Percentiles rank a stretch among this genome's conserved stretches.
Conservation (phyloP, 345 rosid species). For the Arabidopsis thaliana region TAIR10.1 NC_003075.7:8533001-8533500, state of each 20-base stretch:
- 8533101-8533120: slow-evolving; percentile 54
- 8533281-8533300: slow-evolving; percentile 50
- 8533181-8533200: slow-evolving; percentile 58
- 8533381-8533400: slow-evolving; percentile 89
- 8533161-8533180: slow-evolving; percentile 46
- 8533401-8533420: slow-evolving; percentile 83
- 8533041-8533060: not conserved
- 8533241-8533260: not conserved
- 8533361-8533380: slow-evolving; percentile 78
- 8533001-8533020: not conserved
- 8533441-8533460: slow-evolving; percentile 28
- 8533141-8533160: slow-evolving; percentile 47
- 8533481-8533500: slow-evolving; percentile 19
- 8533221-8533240: slow-evolving; percentile 25
- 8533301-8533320: slow-evolving; percentile 77
- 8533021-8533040: not conserved
- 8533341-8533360: slow-evolving; percentile 43
- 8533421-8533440: slow-evolving; percentile 44
- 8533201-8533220: slow-evolving; percentile 62
- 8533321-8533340: slow-evolving; percentile 48
- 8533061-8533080: not conserved
- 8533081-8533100: not conserved
- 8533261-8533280: slow-evolving; percentile 16
- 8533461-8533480: slow-evolving; percentile 27
- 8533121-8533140: slow-evolving; percentile 70